These are phyloP conservation scores for Drechslerella dactyloides DNA, from an alignment of 2,329 filamentous ascomycete species.

Conservation along the genomic window DNA sequence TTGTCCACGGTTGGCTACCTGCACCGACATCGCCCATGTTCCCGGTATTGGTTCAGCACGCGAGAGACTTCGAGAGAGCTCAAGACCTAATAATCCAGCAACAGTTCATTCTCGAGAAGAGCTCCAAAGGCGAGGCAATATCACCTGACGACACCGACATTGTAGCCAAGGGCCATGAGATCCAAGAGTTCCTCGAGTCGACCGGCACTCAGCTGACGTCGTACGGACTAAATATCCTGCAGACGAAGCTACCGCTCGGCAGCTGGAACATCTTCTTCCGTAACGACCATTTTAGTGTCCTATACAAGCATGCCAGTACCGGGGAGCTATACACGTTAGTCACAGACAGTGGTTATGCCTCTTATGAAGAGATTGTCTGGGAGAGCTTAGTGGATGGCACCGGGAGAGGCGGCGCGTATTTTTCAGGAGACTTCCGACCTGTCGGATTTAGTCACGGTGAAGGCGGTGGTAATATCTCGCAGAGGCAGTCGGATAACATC, in stretches of 20 bases:
- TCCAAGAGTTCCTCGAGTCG: slow-evolving; percentile 79
- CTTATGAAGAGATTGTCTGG: slow-evolving; percentile 92
- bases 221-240: slow-evolving; percentile 78
- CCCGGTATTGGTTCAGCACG: slow-evolving; percentile 73
- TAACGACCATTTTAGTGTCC: slow-evolving; percentile 94
- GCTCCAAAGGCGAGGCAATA: slow-evolving; percentile 62
- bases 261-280: slow-evolving; percentile 89
- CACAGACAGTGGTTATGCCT: slow-evolving; percentile 88
- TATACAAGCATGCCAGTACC: slow-evolving; percentile 85
- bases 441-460: slow-evolving; percentile 69
- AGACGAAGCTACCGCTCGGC: slow-evolving; percentile 73
- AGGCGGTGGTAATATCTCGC: slow-evolving; percentile 46
- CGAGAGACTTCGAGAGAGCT: slow-evolving; percentile 86
- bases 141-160: slow-evolving; percentile 65
- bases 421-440: slow-evolving; percentile 85
- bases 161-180: slow-evolving; percentile 81
- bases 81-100: slow-evolving; percentile 86
- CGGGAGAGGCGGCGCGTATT: slow-evolving; percentile 80
- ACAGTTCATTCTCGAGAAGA: slow-evolving; percentile 81
- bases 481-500: slow-evolving; percentile 39
- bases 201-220: slow-evolving; percentile 87
- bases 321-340: slow-evolving; percentile 72
- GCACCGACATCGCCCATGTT: slow-evolving; percentile 70
- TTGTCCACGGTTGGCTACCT: slow-evolving; percentile 93
- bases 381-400: slow-evolving; percentile 89